Conservation (phyloP, 331 rosid species). For the Dryas integrifolia region DNA sequence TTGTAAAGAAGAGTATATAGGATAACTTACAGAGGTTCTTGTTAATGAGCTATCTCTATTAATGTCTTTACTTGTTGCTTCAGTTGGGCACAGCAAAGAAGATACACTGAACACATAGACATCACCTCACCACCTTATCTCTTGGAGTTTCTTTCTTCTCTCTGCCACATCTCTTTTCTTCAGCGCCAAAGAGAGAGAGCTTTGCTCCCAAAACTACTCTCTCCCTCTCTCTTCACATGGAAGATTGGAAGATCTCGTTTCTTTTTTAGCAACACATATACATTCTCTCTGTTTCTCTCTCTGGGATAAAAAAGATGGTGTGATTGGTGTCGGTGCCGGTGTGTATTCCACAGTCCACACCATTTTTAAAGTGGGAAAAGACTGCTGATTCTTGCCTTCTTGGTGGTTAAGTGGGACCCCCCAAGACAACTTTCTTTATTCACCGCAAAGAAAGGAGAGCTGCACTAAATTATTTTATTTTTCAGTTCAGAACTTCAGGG, state of each 20-base stretch:
- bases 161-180: slow-evolving; percentile 19
- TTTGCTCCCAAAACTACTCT: neutral
- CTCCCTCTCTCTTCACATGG: slow-evolving; percentile 30
- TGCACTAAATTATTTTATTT: neutral
- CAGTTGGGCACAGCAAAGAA: slow-evolving; percentile 1
- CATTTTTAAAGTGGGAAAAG: slow-evolving; percentile 9
- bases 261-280: neutral
- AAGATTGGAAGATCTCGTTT: neutral
- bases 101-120: slow-evolving; percentile 11
- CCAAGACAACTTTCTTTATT: neutral
- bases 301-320: slow-evolving; percentile 8
- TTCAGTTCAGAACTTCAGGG: too few relatives aligned
- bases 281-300: neutral
- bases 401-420: slow-evolving; percentile 9
- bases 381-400: slow-evolving; percentile 2
- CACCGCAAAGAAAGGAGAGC: neutral
- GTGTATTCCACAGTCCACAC: slow-evolving; percentile 8
- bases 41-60: neutral
- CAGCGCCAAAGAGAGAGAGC: neutral
- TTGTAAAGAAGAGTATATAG: neutral
- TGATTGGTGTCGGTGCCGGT: slow-evolving; percentile 17
- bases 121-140: neutral
- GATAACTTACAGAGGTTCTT: slow-evolving; percentile 30
- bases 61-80: slow-evolving; percentile 1
- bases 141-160: slow-evolving; percentile 11